These are phyloP conservation scores for Mycena chlorophos DNA, from an alignment of 768 basidiomycete genomes.

Conservation along the genomic window DNA sequence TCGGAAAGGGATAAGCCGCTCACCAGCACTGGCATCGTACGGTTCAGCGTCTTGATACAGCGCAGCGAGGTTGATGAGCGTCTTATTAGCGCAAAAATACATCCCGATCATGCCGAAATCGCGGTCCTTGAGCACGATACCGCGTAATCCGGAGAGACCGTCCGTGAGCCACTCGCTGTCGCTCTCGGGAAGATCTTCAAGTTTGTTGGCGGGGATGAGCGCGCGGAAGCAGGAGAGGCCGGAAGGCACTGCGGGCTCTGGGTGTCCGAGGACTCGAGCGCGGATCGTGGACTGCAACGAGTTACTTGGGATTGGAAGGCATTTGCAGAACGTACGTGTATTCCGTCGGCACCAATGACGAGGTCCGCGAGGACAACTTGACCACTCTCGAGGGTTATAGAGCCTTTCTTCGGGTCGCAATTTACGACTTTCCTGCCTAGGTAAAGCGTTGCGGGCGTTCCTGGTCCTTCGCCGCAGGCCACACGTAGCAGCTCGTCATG, in stretches of 20 bases:
- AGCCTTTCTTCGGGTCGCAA: conserved; percentile 28
- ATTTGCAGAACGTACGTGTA: conserved; percentile 5
- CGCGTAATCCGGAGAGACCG: conserved; percentile 5
- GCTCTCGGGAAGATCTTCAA: conserved; percentile 3
- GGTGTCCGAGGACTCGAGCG: background rate
- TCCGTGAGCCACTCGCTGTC: conserved; percentile 7
- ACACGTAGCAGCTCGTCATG: conserved; percentile 11
- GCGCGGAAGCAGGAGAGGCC: conserved; percentile 14
- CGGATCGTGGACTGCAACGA: conserved; percentile 8
- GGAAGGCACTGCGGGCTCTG: background rate
- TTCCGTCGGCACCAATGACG: conserved; percentile 40
- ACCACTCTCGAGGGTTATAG: conserved; percentile 35
- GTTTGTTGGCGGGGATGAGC: conserved; percentile 5
- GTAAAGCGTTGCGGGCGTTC: conserved; percentile 5
- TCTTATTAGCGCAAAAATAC: conserved; percentile 1
- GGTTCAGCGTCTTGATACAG: conserved; percentile 3
- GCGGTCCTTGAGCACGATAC: background rate
- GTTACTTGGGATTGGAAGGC: background rate
- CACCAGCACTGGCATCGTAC: background rate
- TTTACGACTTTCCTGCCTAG: conserved; percentile 7
- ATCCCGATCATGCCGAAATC: conserved; percentile 6
- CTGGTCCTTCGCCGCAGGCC: conserved; percentile 4
- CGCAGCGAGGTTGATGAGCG: conserved; percentile 9
- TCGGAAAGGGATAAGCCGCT: background rate
- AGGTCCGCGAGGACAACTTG: conserved; percentile 36